Conservation (phyloP, 75 land plant species). For the Ceratopteris richardii region DNA sequence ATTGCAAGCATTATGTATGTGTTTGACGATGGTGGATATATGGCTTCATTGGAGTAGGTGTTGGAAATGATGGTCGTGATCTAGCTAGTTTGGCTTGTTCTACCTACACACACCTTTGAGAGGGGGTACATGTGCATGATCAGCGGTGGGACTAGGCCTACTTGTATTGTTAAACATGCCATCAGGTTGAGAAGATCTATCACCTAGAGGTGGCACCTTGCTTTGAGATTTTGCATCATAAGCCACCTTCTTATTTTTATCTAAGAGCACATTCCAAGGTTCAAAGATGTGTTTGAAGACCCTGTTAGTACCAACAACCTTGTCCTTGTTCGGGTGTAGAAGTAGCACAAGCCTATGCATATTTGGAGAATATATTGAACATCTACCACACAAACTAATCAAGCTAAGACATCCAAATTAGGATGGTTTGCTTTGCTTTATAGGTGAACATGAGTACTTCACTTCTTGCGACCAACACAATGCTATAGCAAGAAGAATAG, state of each 20-base stretch:
- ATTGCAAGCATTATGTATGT: neutral
- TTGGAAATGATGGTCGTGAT: neutral
- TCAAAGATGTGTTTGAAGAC: slow-evolving; percentile 75
- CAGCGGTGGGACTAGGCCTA: neutral
- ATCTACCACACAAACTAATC: slow-evolving; percentile 63
- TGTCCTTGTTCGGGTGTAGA: slow-evolving; percentile 89
- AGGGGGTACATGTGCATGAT: neutral
- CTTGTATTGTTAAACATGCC: neutral
- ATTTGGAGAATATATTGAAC: slow-evolving; percentile 59
- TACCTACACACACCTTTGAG: no score
- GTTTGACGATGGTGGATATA: slow-evolving; percentile 5
- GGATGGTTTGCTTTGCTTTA: slow-evolving; percentile 63
- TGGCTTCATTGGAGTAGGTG: slow-evolving; percentile 4
- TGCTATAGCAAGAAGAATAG: no score
- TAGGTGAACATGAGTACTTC: slow-evolving; percentile 48
- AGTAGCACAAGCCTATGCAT: slow-evolving; percentile 60
- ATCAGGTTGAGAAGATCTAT: slow-evolving; percentile 16
- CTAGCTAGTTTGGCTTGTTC: no score
- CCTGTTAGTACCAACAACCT: slow-evolving; percentile 72
- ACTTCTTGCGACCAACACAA: no score
- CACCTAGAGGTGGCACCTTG: slow-evolving; percentile 38
- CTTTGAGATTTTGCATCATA: slow-evolving; percentile 18
- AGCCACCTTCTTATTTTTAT: slow-evolving; percentile 23
- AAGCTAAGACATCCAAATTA: slow-evolving; percentile 55
- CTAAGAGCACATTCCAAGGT: slow-evolving; percentile 72